These are phyloP conservation scores for Xylaria palmicola DNA, from an alignment of 495 filamentous ascomycete genomes.

Conservation along the genomic window DNA sequence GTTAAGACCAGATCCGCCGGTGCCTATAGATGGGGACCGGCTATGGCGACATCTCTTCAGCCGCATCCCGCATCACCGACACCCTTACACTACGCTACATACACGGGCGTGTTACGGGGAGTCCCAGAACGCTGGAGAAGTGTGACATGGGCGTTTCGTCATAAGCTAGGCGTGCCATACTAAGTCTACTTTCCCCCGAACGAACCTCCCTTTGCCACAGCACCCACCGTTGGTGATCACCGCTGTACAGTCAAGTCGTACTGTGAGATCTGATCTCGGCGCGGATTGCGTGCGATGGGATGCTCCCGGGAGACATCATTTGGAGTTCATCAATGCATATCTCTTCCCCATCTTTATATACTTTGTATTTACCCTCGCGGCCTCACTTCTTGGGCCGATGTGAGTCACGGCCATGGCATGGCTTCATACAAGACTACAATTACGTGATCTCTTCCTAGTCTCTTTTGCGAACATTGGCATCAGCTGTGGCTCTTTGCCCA, in stretches of 20 bases:
- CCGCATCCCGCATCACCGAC: conserved; percentile 17
- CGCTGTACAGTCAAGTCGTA: not conserved
- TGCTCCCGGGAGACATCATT: not conserved
- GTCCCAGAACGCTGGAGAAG: not conserved
- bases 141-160: conserved; percentile 1
- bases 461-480: not conserved
- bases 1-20: not conserved
- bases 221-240: not conserved
- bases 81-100: not conserved
- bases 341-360: not conserved
- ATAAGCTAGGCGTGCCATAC: not conserved
- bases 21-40: conserved; percentile 9
- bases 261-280: not conserved
- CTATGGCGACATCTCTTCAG: conserved; percentile 18
- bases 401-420: conserved; percentile 1
- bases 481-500: not conserved
- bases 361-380: not conserved
- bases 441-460: conserved; percentile 10
- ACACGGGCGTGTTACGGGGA: not conserved
- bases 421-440: not conserved
- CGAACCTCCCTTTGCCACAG: not conserved
- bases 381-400: not conserved
- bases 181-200: conserved; percentile 12
- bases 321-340: not conserved
- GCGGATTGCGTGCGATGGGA: conserved; percentile 6